Base-by-base conservation (phyloP, 208 protist species). In the Hexamita inflata region DNA sequence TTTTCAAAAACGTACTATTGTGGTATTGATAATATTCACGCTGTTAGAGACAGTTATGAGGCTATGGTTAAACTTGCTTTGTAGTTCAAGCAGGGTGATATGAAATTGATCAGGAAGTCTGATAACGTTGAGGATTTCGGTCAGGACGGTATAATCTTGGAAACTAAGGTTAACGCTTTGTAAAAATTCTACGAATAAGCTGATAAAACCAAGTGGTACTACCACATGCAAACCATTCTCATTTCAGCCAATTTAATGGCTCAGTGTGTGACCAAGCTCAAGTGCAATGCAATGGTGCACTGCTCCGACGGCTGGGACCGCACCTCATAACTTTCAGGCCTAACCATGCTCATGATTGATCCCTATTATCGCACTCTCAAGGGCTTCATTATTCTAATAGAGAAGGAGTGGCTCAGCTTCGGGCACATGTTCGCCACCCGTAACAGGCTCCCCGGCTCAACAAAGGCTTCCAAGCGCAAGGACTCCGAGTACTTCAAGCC, bases 301-400 rank as follows among this genome's bases (percentile, higher is more conserved):
- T 88, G 85, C 70, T 82, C 82, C 45, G 93, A 97, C 77, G 93
- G 93, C 0, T 95, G 92, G 92, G 93, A 97, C 81, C 75, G 93
- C 49, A 97, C 93, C 1, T 61, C 90, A 29, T 89, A 94, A 78
- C 60, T 94, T 11, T 79, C 74, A 35, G 78, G 88, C 0, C 78
- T 96, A 0, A 66, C 89, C 13, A 77, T 91, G 80, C 26, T 97
- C 30, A 73, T 94, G 19, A 73, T 96, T 0, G 93, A 97, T 78
- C 86, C 89, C 1, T 92, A 88, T 81, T 97, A 92, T 77, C 78
- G 92, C n/a, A 90, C 86, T 1, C 79, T 90, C 30, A 59, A 76
- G 30, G 91, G 91, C 34, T 92, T 93, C 75, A 35, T 75, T 7
- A 78, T 87, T 0, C 77, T 96, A 1, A 84, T 95, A 35, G 88